Conservation (phyloP, 2,329 filamentous ascomycete genomes). For the Pseudocercospora pini-densiflorae region DNA sequence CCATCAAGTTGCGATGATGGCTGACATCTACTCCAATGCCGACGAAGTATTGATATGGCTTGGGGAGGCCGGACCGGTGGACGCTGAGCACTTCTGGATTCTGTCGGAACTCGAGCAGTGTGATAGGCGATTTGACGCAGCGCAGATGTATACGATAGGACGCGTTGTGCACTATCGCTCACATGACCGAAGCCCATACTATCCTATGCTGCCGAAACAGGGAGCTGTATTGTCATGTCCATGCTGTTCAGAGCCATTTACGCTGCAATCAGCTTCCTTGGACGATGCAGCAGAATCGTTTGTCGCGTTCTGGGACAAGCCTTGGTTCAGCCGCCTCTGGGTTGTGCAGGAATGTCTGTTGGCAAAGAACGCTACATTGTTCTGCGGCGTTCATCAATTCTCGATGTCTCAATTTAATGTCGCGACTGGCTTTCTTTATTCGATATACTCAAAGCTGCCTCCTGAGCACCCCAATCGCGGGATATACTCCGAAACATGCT, state of each 20-base stretch:
- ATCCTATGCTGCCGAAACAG: background rate
- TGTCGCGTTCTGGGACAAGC: background rate
- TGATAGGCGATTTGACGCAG: too few relatives aligned
- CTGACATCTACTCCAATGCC: constrained; percentile 9
- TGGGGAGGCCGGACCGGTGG: background rate
- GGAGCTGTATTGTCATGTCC: background rate
- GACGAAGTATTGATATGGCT: constrained; percentile 5
- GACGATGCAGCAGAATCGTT: background rate
- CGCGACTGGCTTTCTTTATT: background rate
- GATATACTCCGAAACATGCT: background rate
- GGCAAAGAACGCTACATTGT: background rate
- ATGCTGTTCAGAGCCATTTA: background rate
- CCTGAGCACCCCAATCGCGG: background rate
- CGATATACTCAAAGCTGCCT: background rate
- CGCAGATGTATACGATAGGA: too few relatives aligned
- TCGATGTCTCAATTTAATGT: too few relatives aligned
- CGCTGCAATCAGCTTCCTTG: background rate
- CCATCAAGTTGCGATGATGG: constrained; percentile 10
- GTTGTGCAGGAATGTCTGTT: background rate
- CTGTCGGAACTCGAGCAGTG: too few relatives aligned
- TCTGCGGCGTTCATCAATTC: background rate
- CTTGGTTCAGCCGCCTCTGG: background rate
- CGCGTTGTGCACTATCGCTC: too few relatives aligned
- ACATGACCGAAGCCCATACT: background rate
- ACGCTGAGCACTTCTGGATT: background rate